phyloP scores from a whole-genome alignment of 2,329 filamentous ascomycete species.

The Fusarium sp. region DNA sequence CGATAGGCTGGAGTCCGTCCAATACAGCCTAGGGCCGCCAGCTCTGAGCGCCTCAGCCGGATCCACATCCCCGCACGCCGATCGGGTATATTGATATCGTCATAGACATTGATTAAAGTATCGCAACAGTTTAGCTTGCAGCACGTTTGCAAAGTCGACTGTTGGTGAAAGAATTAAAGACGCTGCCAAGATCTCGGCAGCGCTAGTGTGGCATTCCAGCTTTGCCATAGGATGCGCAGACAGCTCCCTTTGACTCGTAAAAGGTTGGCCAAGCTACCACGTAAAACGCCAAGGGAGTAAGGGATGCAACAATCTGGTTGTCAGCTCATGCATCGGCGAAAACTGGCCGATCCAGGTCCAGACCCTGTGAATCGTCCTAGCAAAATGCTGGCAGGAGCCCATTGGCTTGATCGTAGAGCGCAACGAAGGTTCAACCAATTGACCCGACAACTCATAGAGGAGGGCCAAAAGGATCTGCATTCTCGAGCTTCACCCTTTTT shows the following conservation, averaged over 20 bases:
- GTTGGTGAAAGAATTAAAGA: slow-evolving; percentile 20
- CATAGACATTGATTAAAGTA: slow-evolving; percentile 35
- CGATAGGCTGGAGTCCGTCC: slow-evolving; percentile 2
- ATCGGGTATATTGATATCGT: slow-evolving; percentile 35
- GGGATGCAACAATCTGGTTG: slow-evolving; percentile 22
- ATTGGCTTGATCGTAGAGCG: slow-evolving; percentile 18
- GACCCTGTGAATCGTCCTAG: slow-evolving; percentile 9
- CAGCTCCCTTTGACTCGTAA: slow-evolving; percentile 15
- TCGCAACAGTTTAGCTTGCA: slow-evolving; percentile 16
- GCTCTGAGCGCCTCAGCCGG: slow-evolving; percentile 7
- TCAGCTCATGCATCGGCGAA: slow-evolving; percentile 31
- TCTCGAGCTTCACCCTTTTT: slow-evolving; percentile 61
- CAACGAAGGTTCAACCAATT: slow-evolving; percentile 5
- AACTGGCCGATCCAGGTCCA: slow-evolving; percentile 18
- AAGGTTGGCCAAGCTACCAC: slow-evolving; percentile 12
- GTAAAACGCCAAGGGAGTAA: slow-evolving; percentile 8
- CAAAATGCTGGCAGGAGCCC: slow-evolving; percentile 24
- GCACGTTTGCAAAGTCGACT: slow-evolving; percentile 15
- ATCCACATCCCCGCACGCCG: slow-evolving; percentile 30
- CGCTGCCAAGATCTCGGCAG: slow-evolving; percentile 34
- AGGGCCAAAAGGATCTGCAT: slow-evolving; percentile 63
- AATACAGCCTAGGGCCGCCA: slow-evolving; percentile 14
- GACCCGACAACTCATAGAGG: slow-evolving; percentile 50
- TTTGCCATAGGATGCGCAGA: slow-evolving; percentile 7
- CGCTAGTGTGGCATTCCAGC: slow-evolving; percentile 32